A percentile compares a stretch with the other conserved stretches of the same genome.
phyloP scores from a whole-genome alignment of 148 eudicot species.

The Nepenthes mirabilis region DNA sequence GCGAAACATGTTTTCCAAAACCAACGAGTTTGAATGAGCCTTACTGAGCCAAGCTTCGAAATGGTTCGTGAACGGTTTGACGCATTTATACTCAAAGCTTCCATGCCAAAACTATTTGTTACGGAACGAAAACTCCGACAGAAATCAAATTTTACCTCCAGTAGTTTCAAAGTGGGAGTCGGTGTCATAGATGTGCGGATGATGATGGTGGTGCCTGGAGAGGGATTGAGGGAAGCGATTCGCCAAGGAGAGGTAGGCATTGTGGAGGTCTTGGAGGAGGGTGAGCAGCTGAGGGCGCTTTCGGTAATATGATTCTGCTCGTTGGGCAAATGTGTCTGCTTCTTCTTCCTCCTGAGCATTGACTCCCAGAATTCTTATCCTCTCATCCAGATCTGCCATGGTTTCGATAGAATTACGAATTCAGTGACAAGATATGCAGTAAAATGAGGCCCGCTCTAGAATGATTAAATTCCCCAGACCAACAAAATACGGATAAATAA shows the following conservation, averaged over 20 bases:
- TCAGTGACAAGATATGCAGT: no score
- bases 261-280: conserved; percentile 50
- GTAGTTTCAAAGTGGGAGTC: not conserved
- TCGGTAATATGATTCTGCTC: conserved; percentile 55
- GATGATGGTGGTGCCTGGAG: conserved; percentile 13
- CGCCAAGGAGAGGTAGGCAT: conserved; percentile 43
- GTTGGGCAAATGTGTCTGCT: conserved; percentile 36
- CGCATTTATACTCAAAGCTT: no score
- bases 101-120: no score
- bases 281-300: conserved; percentile 50
- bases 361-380: conserved; percentile 24
- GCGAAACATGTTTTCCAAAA: no score
- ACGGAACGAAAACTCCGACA: not conserved
- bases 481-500: no score
- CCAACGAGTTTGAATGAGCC: no score
- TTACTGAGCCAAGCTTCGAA: no score
- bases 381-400: conserved; percentile 50
- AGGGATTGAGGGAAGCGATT: conserved; percentile 42
- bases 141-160: not conserved
- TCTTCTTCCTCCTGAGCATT: conserved; percentile 17
- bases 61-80: no score
- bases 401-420: no score
- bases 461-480: no score
- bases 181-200: conserved; percentile 7
- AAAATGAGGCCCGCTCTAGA: no score